A percentile compares a stretch with the other conserved stretches of the same genome.
Evolutionary conservation across 768 basidiomycete species (phyloP).

Genomic region (Mycena rosella): DNA sequence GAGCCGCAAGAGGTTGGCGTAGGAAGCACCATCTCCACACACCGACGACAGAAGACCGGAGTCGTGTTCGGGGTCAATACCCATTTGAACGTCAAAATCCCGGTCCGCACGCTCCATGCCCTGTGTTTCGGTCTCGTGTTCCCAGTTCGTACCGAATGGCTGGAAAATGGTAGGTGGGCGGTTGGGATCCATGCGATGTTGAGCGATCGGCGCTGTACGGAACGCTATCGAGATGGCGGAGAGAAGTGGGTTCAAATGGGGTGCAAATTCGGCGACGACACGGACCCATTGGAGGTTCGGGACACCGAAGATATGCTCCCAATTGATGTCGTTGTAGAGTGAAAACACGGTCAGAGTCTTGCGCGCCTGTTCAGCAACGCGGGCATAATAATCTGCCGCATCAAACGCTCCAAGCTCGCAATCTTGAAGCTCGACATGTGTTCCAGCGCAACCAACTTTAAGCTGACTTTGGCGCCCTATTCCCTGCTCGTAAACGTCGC

Average conservation of each 20-base stretch:
- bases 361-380: background rate
- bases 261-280: background rate
- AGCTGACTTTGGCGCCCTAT: background rate
- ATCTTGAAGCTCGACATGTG: background rate
- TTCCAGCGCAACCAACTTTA: constrained; percentile 10
- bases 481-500: constrained; percentile 8
- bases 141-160: constrained; percentile 31
- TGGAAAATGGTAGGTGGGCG: background rate
- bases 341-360: no score
- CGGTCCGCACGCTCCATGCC: background rate
- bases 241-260: background rate
- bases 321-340: background rate
- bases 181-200: background rate
- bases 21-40: constrained; percentile 11
- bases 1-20: background rate
- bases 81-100: background rate
- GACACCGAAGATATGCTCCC: background rate
- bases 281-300: background rate
- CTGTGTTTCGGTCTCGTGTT: constrained; percentile 7
- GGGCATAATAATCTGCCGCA: background rate
- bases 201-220: background rate
- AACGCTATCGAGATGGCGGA: background rate
- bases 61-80: background rate
- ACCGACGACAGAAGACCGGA: background rate
- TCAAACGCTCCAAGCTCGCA: constrained; percentile 3